Evolutionary conservation across 768 basidiomycete species (phyloP), one percentile per base, ranked within the genome.

Genomic region (Pleurotus sapidus): DNA sequence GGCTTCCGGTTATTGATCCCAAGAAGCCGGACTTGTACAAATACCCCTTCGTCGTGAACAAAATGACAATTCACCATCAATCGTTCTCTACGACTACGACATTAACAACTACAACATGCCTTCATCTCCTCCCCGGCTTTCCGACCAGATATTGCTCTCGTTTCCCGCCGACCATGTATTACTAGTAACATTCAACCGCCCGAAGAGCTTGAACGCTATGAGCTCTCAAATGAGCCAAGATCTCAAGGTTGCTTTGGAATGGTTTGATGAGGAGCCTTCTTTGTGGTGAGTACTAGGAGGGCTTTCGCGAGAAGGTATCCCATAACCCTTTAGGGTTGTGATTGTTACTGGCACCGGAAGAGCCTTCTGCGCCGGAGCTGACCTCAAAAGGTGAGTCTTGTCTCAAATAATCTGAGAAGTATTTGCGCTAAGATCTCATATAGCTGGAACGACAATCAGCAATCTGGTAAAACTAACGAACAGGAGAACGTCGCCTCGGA

Each of bases 331-430:
- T 65, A 92, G 90, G 91, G 87, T 88, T 8, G 81, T 77, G 38
- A 77, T 93, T 62, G 67, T 93, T 48, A 92, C 90, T 48, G 91
- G 90, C 20, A 77, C 80, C 59, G 90, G 90, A 9, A 81, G 84
- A 45, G 65, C 79, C 1, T 93, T 93, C 70, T 91, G 89, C 62
- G 89, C 89, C 14, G 91, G 91, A 14, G 88, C 88, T 39, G 91
- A 93, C 68, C 76, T 93, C 49, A 84, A 85, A 71, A 81, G 80
- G 88, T 89, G 66, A 57, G 84, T 77, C 24, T 37, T 15, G 9
- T 15, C 38, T 48, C 20, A 48, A 57, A 12, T 27, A 12, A 30
- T 23, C 14, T 25, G 17, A 17, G 34, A 30, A 14, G 37, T 1
- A 6, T 57, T 23, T n/a, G 12, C 38, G 23, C n/a, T 54, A 14